A percentile compares a stretch with the other conserved stretches of the same genome.
Conservation (phyloP, 805 yeast genomes). For the Candida yuanshanica region DNA sequence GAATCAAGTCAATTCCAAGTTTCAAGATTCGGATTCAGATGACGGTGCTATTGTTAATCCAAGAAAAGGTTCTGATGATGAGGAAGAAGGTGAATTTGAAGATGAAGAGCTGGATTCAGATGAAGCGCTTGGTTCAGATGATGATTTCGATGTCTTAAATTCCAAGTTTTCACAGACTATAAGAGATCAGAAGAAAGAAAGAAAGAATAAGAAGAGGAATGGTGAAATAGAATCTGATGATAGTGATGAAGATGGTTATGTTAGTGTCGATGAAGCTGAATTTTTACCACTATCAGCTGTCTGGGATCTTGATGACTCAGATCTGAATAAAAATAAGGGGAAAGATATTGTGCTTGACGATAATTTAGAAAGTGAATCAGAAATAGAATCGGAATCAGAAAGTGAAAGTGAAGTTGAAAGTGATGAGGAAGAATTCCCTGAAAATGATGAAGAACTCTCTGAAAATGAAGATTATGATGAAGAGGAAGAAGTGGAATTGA, state of each 20-base stretch:
- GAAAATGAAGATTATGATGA: constrained; percentile 37
- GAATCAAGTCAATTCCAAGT: constrained; percentile 15
- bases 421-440: constrained; percentile 34
- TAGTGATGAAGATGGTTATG: constrained; percentile 49
- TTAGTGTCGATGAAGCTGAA: constrained; percentile 71
- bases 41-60: constrained; percentile 36
- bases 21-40: constrained; percentile 28
- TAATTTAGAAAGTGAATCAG: constrained; percentile 22
- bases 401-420: constrained; percentile 23
- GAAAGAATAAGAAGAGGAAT: constrained; percentile 23
- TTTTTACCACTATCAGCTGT: constrained; percentile 77
- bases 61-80: constrained; percentile 25
- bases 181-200: constrained; percentile 45
- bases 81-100: constrained; percentile 34
- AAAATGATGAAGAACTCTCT: constrained; percentile 39
- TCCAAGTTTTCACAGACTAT: constrained; percentile 66
- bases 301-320: constrained; percentile 76
- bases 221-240: constrained; percentile 36
- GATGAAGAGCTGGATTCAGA: constrained; percentile 79
- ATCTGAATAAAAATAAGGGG: constrained; percentile 27
- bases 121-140: constrained; percentile 82
- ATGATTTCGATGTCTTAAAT: constrained; percentile 57
- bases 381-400: constrained; percentile 20
- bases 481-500: constrained; percentile 48
- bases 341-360: constrained; percentile 17